phyloP scores from a whole-genome alignment of 176 grass and related monocot species.

The Thalia dealbata region DNA sequence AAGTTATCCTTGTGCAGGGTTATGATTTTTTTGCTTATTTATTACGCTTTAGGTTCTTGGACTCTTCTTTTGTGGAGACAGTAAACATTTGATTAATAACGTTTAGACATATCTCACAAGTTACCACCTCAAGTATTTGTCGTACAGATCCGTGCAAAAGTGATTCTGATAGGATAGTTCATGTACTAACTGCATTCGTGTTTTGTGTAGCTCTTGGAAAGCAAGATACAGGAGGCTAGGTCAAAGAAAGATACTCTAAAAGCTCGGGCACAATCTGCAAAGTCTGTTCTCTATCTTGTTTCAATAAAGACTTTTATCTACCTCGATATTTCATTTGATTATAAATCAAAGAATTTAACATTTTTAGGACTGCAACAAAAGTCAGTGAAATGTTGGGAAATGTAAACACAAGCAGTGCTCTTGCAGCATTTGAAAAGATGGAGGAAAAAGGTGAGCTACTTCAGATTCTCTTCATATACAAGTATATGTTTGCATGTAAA shows the following conservation, averaged over 20 bases:
- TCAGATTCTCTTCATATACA: neutral
- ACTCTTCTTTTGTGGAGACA: neutral
- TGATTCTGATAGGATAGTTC: neutral
- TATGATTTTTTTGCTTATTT: neutral
- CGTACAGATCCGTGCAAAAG: neutral
- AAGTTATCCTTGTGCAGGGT: neutral
- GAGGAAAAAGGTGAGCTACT: slow-evolving; percentile 80
- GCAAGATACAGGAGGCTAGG: slow-evolving; percentile 94
- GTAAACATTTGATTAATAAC: no score
- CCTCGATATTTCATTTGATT: neutral
- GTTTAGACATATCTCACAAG: no score
- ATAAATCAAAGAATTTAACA: slow-evolving; percentile 1
- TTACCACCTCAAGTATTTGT: neutral
- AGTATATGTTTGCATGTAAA: neutral
- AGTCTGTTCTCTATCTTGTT: slow-evolving; percentile 36
- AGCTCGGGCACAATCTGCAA: slow-evolving; percentile 97
- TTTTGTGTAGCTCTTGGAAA: slow-evolving; percentile 77
- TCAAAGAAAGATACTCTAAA: slow-evolving; percentile 97
- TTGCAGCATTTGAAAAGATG: slow-evolving; percentile 99
- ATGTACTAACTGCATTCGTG: neutral
- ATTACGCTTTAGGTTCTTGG: neutral
- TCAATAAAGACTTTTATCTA: slow-evolving; percentile 10
- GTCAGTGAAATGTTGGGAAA: slow-evolving; percentile 98
- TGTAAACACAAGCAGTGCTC: slow-evolving; percentile 90
- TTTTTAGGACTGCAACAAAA: slow-evolving; percentile 82